Evolutionary conservation across 208 protist species (phyloP).

Genomic region (Crithidia thermophila): DNA sequence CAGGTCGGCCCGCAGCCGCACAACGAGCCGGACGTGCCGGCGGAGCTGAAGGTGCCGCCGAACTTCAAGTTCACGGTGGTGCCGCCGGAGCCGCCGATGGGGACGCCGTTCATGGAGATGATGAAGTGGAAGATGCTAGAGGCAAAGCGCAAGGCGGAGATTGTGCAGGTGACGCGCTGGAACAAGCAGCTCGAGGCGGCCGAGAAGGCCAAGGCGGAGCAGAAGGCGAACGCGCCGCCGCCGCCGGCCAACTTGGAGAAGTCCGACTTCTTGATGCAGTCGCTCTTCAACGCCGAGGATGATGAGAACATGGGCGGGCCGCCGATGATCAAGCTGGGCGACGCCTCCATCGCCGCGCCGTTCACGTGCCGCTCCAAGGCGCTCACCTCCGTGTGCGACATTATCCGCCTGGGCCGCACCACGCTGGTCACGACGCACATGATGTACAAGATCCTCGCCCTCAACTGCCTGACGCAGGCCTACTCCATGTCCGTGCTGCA

Average conservation of each 20-base stretch:
- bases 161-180: constrained; percentile 76
- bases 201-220: constrained; percentile 55
- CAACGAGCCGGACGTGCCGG: constrained; percentile 86
- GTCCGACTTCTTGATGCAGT: constrained; percentile 91
- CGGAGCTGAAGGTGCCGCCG: constrained; percentile 76
- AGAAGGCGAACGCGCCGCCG: constrained; percentile 55
- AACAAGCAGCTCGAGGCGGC: constrained; percentile 77
- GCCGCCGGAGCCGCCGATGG: constrained; percentile 55
- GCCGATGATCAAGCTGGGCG: constrained; percentile 93
- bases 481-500: constrained; percentile 98
- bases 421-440: constrained; percentile 98
- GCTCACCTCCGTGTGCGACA: constrained; percentile 90
- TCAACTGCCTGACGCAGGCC: constrained; percentile 98
- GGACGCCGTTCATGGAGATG: constrained; percentile 79
- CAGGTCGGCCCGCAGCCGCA: constrained; percentile 71
- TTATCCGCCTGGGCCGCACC: constrained; percentile 97
- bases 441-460: constrained; percentile 99
- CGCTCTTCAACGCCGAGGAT: constrained; percentile 88
- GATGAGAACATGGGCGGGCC: constrained; percentile 61
- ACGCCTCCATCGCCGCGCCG: constrained; percentile 94
- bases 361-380: constrained; percentile 94
- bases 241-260: constrained; percentile 17
- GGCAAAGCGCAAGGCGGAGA: constrained; percentile 84
- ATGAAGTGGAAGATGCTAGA: constrained; percentile 79
- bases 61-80: constrained; percentile 86